phyloP scores from a whole-genome alignment of 2,329 filamentous ascomycete genomes.

The Neofusicoccum laricinum region DNA sequence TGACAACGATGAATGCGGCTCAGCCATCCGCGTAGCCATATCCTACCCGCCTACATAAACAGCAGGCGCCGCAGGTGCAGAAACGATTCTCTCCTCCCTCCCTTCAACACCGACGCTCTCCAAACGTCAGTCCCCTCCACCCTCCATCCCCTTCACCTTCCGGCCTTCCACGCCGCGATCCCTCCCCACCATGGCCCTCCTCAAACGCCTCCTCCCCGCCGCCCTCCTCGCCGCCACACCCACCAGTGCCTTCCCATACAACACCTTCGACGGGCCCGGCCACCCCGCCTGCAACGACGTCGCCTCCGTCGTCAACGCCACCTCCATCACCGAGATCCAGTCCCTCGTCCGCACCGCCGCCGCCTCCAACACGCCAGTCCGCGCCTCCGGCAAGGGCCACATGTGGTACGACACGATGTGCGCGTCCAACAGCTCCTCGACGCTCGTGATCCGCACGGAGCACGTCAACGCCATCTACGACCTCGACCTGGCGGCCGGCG shows the following conservation, averaged over 20 bases:
- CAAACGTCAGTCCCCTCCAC: background rate
- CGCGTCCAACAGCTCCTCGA: conserved; percentile 43
- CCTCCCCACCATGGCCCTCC: conserved; percentile 25
- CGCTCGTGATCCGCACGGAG: conserved; percentile 49
- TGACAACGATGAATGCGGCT: background rate
- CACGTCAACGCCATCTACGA: conserved; percentile 45
- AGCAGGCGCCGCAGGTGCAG: background rate
- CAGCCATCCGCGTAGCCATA: too few species aligned
- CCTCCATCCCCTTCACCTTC: background rate
- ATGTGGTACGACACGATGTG: conserved; percentile 57
- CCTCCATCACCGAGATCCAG: conserved; percentile 45
- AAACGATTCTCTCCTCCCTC: too few species aligned
- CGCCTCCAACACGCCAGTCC: conserved; percentile 40
- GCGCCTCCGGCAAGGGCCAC: conserved; percentile 51
- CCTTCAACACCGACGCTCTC: too few species aligned
- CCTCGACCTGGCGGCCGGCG: conserved; percentile 34
- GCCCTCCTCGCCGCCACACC: conserved; percentile 24
- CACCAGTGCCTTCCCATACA: conserved; percentile 27
- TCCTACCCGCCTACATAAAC: background rate
- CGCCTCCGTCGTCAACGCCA: conserved; percentile 44
- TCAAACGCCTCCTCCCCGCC: conserved; percentile 33
- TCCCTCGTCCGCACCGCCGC: conserved; percentile 42
- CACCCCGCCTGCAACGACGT: conserved; percentile 50
- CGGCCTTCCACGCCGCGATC: background rate
- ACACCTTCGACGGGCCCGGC: conserved; percentile 52